These are phyloP conservation scores for Halenospora varia DNA, from an alignment of 495 filamentous ascomycete genomes.

Conservation along the genomic window DNA sequence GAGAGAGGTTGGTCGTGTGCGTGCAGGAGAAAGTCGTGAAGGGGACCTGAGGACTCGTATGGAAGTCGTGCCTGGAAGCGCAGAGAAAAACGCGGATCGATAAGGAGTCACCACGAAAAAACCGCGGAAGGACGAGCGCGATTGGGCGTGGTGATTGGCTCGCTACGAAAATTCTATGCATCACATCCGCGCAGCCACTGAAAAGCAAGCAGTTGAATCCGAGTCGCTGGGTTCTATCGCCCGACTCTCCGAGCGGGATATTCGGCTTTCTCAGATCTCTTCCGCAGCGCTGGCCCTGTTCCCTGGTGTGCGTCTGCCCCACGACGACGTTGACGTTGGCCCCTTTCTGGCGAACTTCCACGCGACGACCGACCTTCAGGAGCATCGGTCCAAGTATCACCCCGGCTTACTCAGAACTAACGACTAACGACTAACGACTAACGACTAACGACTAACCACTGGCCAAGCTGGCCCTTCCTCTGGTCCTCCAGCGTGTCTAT, in stretches of 20 bases:
- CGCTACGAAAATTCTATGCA: not conserved
- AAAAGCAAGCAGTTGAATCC: slow-evolving; percentile 5
- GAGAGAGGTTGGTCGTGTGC: slow-evolving; percentile 15
- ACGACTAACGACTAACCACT: not conserved
- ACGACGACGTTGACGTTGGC: too few species aligned
- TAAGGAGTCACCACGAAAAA: not conserved
- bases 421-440: not conserved
- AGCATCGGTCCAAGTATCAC: slow-evolving; percentile 5
- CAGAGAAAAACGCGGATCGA: slow-evolving; percentile 4
- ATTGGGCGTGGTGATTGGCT: not conserved
- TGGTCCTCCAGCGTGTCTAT: not conserved
- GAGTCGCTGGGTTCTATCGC: not conserved
- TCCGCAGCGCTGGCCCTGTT: not conserved
- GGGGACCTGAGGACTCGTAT: not conserved
- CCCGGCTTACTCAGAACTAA: slow-evolving; percentile 12
- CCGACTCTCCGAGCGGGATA: not conserved
- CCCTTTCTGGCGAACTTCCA: too few species aligned
- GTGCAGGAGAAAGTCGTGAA: not conserved
- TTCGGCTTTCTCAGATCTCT: slow-evolving; percentile 5
- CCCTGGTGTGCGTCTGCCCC: too few species aligned
- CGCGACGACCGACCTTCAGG: too few species aligned
- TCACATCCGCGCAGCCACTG: not conserved
- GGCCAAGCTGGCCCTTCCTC: not conserved
- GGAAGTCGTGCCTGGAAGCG: slow-evolving; percentile 4
- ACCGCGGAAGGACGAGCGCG: not conserved